Evolutionary conservation across 108 stramenopile species (phyloP).

Genomic region (Pelagomonas calceolata): DNA sequence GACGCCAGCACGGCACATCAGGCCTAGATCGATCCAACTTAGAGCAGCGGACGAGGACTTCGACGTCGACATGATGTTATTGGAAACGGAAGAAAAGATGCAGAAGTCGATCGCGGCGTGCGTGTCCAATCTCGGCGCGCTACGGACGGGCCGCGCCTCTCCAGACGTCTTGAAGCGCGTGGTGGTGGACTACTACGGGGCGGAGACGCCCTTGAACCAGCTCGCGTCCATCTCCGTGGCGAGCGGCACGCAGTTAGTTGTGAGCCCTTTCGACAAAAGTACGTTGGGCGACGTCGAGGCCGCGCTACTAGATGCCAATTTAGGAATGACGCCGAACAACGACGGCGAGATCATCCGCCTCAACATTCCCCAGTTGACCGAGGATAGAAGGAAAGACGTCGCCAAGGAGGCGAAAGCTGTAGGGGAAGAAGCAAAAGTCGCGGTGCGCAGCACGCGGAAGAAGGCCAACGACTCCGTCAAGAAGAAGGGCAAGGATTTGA

Average conservation of each 20-base stretch:
- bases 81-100: constrained; percentile 51
- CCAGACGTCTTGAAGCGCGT: constrained; percentile 78
- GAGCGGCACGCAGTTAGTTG: constrained; percentile 68
- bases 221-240: constrained; percentile 73
- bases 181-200: constrained; percentile 77
- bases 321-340: constrained; percentile 78
- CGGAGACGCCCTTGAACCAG: constrained; percentile 74
- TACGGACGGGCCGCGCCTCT: constrained; percentile 81
- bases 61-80: no score
- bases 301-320: constrained; percentile 70
- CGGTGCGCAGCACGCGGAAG: constrained; percentile 18
- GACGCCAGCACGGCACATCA: no score
- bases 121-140: constrained; percentile 51
- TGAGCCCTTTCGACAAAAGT: constrained; percentile 74
- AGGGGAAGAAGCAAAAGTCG: constrained; percentile 86
- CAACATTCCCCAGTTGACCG: constrained; percentile 80
- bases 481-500: constrained; percentile 75
- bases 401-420: constrained; percentile 79
- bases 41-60: no score
- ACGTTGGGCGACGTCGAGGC: constrained; percentile 58
- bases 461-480: constrained; percentile 50
- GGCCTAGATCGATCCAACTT: no score
- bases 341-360: constrained; percentile 77
- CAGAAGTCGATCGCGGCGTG: constrained; percentile 66
- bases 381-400: constrained; percentile 88